phyloP scores from a whole-genome alignment of 345 rosid genomes.

The Aurinia saxatilis region DNA sequence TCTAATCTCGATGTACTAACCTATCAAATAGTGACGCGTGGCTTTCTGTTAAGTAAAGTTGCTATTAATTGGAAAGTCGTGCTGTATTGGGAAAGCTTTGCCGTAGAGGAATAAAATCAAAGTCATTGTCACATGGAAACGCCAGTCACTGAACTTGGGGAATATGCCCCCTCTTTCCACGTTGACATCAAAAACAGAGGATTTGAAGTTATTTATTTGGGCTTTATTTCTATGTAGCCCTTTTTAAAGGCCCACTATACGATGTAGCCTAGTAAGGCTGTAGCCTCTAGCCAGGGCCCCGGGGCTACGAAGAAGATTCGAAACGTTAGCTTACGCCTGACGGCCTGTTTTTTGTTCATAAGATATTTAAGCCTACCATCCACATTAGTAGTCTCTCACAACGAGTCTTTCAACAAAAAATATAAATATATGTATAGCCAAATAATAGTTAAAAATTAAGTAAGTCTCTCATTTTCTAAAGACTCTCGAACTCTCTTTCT shows the following conservation, averaged over 20 bases:
- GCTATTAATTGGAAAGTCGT: neutral
- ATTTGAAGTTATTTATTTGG: neutral
- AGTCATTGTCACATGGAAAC: constrained; percentile 18
- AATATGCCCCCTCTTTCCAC: neutral
- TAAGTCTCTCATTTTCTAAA: too few relatives aligned
- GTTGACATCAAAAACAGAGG: neutral
- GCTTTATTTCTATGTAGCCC: neutral
- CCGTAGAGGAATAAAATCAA: constrained; percentile 9
- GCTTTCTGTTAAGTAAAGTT: neutral
- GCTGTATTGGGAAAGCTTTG: constrained; percentile 5
- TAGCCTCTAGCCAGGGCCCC: too few relatives aligned
- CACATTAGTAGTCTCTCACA: too few relatives aligned
- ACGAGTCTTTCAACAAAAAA: too few relatives aligned
- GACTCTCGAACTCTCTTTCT: too few relatives aligned
- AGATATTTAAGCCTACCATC: too few relatives aligned
- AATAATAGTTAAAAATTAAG: too few relatives aligned
- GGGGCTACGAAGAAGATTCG: too few relatives aligned
- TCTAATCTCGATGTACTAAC: neutral
- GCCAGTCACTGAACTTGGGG: constrained; percentile 8
- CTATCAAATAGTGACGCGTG: neutral
- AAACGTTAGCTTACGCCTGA: too few relatives aligned
- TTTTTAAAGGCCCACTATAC: neutral
- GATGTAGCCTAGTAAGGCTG: too few relatives aligned
- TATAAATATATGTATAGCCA: too few relatives aligned
- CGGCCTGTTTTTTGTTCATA: too few relatives aligned